Conservation (phyloP, 2,329 filamentous ascomycete species). For the Arachnopeziza araneosa region DNA sequence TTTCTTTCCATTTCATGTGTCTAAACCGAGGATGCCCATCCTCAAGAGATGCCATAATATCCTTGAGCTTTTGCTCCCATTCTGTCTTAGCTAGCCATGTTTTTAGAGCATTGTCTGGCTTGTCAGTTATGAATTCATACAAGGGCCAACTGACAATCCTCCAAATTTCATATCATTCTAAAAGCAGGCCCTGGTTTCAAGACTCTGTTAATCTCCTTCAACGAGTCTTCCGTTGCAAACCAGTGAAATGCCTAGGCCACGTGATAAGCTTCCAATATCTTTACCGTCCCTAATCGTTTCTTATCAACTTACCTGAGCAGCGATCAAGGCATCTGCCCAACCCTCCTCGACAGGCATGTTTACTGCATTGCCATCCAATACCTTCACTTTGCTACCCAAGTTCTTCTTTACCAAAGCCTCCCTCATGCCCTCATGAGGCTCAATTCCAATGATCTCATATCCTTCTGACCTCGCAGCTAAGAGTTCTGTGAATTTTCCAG, state of each 20-base stretch:
- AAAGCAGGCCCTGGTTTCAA: constrained; percentile 55
- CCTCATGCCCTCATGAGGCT: constrained; percentile 64
- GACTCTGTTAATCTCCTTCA: constrained; percentile 62
- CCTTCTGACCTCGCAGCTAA: constrained; percentile 53
- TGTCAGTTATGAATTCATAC: background rate
- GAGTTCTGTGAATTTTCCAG: constrained; percentile 64
- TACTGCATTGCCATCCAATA: constrained; percentile 53
- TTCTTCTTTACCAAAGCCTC: constrained; percentile 52
- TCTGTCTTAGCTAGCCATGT: constrained; percentile 48
- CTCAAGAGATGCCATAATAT: constrained; percentile 48
- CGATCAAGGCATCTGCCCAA: constrained; percentile 60
- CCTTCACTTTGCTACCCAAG: constrained; percentile 37
- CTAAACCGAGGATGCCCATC: constrained; percentile 62
- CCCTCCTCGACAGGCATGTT: constrained; percentile 49
- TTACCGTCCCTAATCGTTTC: background rate
- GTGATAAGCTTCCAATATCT: constrained; percentile 3
- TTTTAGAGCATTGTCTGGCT: constrained; percentile 56
- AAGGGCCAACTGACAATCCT: constrained; percentile 51
- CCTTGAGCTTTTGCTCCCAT: constrained; percentile 59
- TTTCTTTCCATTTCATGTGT: constrained; percentile 55
- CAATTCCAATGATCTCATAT: constrained; percentile 55
- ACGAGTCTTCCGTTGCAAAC: constrained; percentile 60
- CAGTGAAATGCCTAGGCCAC: constrained; percentile 42
- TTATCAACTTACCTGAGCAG: constrained; percentile 55
- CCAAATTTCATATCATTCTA: constrained; percentile 69